A percentile compares a stretch with the other conserved stretches of the same genome.
These are phyloP conservation scores for Epichloe typhina DNA, from an alignment of 2,329 filamentous ascomycete genomes.

Conservation along the genomic window DNA sequence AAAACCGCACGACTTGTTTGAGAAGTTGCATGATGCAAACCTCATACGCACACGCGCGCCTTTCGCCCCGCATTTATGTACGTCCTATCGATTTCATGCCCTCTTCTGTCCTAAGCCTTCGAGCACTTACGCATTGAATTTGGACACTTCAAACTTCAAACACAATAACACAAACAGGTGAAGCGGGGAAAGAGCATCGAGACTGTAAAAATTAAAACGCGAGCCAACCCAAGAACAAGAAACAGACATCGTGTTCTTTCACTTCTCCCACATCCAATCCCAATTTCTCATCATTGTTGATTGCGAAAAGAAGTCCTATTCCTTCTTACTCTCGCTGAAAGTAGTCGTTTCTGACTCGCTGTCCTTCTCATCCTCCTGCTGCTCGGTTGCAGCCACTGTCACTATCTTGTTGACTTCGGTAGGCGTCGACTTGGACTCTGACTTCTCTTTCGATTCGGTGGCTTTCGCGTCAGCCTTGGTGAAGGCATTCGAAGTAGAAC, in stretches of 20 bases:
- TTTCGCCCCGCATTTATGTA: conserved; percentile 1
- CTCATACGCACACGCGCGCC: neutral
- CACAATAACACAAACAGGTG: neutral
- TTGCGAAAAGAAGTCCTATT: conserved; percentile 19
- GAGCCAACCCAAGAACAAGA: conserved; percentile 2
- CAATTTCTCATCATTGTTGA: conserved; percentile 1
- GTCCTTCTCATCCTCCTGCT: conserved; percentile 14
- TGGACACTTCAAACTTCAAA: neutral
- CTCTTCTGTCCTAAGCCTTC: neutral
- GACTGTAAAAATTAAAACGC: conserved; percentile 3
- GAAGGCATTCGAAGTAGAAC: conserved; percentile 6
- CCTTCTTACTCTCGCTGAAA: conserved; percentile 21
- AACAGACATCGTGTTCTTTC: neutral
- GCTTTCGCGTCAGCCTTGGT: conserved; percentile 9
- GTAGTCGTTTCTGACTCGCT: conserved; percentile 13
- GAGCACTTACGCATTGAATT: neutral
- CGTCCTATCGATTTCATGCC: neutral
- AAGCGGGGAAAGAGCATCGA: neutral
- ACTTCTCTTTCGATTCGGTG: conserved; percentile 7
- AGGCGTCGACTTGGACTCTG: conserved; percentile 8
- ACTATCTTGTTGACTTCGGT: neutral
- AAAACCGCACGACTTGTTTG: neutral
- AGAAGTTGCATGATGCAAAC: conserved; percentile 1
- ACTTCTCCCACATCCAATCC: neutral
- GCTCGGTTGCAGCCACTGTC: conserved; percentile 1